Evolutionary conservation across 2,329 filamentous ascomycete genomes (phyloP).

Genomic region (Claviceps pazoutovae): DNA sequence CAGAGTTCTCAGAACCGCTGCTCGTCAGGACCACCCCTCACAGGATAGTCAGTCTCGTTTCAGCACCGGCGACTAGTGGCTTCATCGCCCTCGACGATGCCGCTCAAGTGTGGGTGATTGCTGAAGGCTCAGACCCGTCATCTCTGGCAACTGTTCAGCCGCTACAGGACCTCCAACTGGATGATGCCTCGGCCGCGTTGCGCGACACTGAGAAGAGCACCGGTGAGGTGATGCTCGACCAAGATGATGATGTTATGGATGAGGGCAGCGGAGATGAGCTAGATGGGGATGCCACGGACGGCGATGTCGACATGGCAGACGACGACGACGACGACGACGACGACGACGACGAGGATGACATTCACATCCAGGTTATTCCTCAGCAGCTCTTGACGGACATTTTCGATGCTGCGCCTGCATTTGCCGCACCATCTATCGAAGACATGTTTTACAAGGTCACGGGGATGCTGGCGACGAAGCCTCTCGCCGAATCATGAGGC

Average conservation of each 20-base stretch:
- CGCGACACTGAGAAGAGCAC: slow-evolving; percentile 14
- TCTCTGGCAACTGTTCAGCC: slow-evolving; percentile 39
- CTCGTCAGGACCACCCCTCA: slow-evolving; percentile 42
- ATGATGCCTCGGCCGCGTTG: slow-evolving; percentile 20
- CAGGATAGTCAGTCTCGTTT: slow-evolving; percentile 52
- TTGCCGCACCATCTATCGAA: slow-evolving; percentile 56
- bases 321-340: slow-evolving; percentile 14
- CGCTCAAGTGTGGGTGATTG: slow-evolving; percentile 54
- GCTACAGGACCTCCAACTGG: slow-evolving; percentile 38
- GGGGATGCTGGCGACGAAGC: slow-evolving; percentile 40
- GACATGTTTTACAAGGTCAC: slow-evolving; percentile 66
- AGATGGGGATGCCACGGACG: slow-evolving; percentile 22
- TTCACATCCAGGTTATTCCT: slow-evolving; percentile 46
- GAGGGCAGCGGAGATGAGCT: slow-evolving; percentile 28
- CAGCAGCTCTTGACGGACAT: slow-evolving; percentile 55
- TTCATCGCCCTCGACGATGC: slow-evolving; percentile 65
- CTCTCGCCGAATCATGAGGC: slow-evolving; percentile 1
- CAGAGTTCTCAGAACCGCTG: slow-evolving; percentile 43
- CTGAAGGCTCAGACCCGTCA: slow-evolving; percentile 43
- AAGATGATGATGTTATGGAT: slow-evolving; percentile 22
- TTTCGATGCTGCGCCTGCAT: slow-evolving; percentile 55
- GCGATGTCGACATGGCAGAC: slow-evolving; percentile 29
- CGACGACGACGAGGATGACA: slow-evolving; percentile 19
- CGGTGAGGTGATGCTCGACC: slow-evolving; percentile 20
- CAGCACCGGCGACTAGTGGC: slow-evolving; percentile 49